These are phyloP conservation scores for Aphanocladium album DNA, from an alignment of 2,329 filamentous ascomycete genomes.

Conservation along the genomic window DNA sequence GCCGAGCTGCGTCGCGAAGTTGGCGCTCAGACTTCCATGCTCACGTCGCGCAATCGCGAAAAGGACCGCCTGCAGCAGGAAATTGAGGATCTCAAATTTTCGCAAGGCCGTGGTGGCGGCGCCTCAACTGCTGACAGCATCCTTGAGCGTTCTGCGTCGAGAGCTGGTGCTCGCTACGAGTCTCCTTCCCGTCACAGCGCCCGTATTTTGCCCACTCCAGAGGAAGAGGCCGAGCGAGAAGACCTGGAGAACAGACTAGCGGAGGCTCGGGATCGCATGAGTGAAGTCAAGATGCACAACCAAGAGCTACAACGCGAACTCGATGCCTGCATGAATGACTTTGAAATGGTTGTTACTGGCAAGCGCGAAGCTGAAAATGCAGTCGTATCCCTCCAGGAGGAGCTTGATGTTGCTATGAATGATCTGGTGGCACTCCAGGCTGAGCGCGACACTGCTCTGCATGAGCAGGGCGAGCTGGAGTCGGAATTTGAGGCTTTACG, in stretches of 20 bases:
- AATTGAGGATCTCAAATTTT: conserved; percentile 92
- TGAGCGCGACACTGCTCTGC: conserved; percentile 81
- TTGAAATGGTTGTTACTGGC: conserved; percentile 65
- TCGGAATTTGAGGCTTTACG: conserved; percentile 56
- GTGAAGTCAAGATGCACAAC: conserved; percentile 79
- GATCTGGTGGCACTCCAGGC: conserved; percentile 74
- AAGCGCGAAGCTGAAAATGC: conserved; percentile 56
- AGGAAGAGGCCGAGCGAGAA: conserved; percentile 75
- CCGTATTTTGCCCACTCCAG: conserved; percentile 56
- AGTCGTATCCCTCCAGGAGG: conserved; percentile 65
- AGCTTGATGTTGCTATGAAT: conserved; percentile 72
- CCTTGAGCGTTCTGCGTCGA: conserved; percentile 87
- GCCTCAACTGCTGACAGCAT: conserved; percentile 78
- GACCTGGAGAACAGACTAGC: conserved; percentile 81
- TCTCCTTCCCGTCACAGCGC: conserved; percentile 71
- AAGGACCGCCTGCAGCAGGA: conserved; percentile 94
- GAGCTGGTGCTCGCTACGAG: conserved; percentile 58
- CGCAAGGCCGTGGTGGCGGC: conserved; percentile 66
- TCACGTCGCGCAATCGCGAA: conserved; percentile 91
- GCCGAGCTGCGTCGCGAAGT: conserved; percentile 88
- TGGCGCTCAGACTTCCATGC: conserved; percentile 93
- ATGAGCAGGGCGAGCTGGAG: conserved; percentile 56
- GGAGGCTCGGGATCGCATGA: conserved; percentile 79
- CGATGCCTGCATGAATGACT: conserved; percentile 72
- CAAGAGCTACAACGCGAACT: conserved; percentile 82